phyloP scores from a whole-genome alignment of 2,329 filamentous ascomycete genomes.

The Claviceps sp. region DNA sequence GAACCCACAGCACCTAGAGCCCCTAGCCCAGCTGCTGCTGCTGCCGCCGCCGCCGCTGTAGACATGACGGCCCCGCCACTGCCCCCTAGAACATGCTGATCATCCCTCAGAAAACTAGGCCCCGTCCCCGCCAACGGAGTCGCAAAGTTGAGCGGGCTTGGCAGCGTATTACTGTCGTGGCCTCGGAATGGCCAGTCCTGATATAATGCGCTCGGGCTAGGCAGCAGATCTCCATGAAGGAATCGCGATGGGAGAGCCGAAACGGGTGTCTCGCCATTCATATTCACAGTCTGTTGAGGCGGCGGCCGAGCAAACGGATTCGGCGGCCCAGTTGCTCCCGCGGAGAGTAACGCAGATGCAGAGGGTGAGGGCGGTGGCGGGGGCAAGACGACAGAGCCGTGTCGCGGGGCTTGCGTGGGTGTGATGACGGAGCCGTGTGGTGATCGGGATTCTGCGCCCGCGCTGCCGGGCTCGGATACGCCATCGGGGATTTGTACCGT shows the following conservation, averaged over 20 bases:
- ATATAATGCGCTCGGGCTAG: constrained; percentile 86
- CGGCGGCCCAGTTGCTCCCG: constrained; percentile 80
- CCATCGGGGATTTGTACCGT: constrained; percentile 95
- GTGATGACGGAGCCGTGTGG: constrained; percentile 45
- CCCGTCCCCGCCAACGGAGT: constrained; percentile 58
- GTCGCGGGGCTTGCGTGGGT: constrained; percentile 40
- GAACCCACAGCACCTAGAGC: constrained; percentile 7
- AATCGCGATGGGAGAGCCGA: constrained; percentile 88
- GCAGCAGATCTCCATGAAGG: constrained; percentile 73
- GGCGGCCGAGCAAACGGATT: constrained; percentile 89
- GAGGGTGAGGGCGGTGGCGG: constrained; percentile 90
- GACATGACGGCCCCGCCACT: constrained; percentile 5
- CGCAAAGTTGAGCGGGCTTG: constrained; percentile 84
- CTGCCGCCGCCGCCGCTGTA: constrained; percentile 8
- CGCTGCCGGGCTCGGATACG: constrained; percentile 62
- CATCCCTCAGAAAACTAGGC: constrained; percentile 50
- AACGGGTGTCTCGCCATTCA: constrained; percentile 56
- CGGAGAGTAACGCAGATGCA: constrained; percentile 71
- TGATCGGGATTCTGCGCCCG: constrained; percentile 58
- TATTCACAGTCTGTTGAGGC: constrained; percentile 50
- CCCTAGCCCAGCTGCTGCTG: constrained; percentile 5
- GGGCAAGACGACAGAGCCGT: constrained; percentile 64
- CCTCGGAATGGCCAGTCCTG: constrained; percentile 72
- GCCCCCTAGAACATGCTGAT: constrained; percentile 18
- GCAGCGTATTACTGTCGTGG: constrained; percentile 70